These are phyloP conservation scores for Beauveria pseudobassiana DNA, from an alignment of 2,329 filamentous ascomycete species.

Conservation along the genomic window DNA sequence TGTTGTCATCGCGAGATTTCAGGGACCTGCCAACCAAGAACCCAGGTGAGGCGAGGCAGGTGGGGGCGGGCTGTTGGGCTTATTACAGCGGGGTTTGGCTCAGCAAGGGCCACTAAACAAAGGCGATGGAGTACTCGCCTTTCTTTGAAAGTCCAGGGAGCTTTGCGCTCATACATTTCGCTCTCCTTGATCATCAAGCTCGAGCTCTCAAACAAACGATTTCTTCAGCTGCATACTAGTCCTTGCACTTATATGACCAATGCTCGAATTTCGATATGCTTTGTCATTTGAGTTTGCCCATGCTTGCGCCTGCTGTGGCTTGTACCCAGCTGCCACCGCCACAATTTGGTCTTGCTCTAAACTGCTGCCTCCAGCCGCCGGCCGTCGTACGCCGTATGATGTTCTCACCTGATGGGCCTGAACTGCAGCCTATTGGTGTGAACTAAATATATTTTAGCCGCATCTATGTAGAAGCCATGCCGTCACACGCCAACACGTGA, in stretches of 20 bases:
- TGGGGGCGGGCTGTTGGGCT: constrained; percentile 2
- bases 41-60: neutral
- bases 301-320: neutral
- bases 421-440: neutral
- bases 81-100: constrained; percentile 1
- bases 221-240: too few relatives aligned
- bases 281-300: neutral
- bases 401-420: neutral
- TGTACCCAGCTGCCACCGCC: neutral
- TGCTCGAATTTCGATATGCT: neutral
- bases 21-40: constrained; percentile 6
- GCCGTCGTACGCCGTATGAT: neutral
- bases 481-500: neutral
- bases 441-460: neutral
- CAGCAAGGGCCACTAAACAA: neutral
- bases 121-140: neutral
- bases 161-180: neutral
- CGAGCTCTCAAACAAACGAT: neutral
- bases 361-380: neutral
- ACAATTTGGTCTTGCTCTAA: neutral
- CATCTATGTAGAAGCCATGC: neutral
- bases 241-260: too few relatives aligned
- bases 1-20: constrained; percentile 8
- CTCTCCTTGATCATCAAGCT: neutral
- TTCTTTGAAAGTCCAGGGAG: neutral